These are phyloP conservation scores for Desmodesmus armatus DNA, from an alignment of 139 green algal genomes.

Conservation along the genomic window DNA sequence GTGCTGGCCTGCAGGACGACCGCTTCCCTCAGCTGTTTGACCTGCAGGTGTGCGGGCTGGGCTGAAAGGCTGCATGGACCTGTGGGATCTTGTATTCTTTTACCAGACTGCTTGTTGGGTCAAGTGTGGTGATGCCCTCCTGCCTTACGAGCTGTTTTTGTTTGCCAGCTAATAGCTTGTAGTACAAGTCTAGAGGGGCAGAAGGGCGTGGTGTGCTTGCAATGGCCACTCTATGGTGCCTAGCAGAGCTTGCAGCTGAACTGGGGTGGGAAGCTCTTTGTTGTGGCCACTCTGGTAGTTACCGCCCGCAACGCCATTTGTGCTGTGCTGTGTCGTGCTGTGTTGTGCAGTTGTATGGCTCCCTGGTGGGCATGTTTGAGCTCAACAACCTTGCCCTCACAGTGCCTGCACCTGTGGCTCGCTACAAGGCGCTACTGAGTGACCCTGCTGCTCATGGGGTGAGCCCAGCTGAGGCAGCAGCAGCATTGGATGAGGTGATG, in stretches of 20 bases:
- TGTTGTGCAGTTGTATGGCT: slow-evolving; percentile 78
- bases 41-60: slow-evolving; percentile 47
- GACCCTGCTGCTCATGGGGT: background rate
- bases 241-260: no score
- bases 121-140: no score
- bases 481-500: slow-evolving; percentile 43
- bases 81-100: no score
- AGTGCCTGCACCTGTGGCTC: slow-evolving; percentile 74
- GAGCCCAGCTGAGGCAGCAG: slow-evolving; percentile 44
- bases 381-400: slow-evolving; percentile 92
- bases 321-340: background rate
- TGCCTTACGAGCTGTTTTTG: no score
- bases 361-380: slow-evolving; percentile 96
- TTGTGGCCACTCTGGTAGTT: no score
- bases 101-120: no score
- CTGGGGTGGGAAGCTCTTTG: no score
- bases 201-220: no score
- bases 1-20: slow-evolving; percentile 52
- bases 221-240: background rate
- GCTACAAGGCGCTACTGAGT: slow-evolving; percentile 71
- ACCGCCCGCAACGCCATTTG: no score
- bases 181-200: no score
- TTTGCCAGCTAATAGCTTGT: no score
- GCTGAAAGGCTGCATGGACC: no score
- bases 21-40: slow-evolving; percentile 74